These are phyloP conservation scores for Ogataea trehalophila DNA, from an alignment of 805 yeast genomes.

Conservation along the genomic window DNA sequence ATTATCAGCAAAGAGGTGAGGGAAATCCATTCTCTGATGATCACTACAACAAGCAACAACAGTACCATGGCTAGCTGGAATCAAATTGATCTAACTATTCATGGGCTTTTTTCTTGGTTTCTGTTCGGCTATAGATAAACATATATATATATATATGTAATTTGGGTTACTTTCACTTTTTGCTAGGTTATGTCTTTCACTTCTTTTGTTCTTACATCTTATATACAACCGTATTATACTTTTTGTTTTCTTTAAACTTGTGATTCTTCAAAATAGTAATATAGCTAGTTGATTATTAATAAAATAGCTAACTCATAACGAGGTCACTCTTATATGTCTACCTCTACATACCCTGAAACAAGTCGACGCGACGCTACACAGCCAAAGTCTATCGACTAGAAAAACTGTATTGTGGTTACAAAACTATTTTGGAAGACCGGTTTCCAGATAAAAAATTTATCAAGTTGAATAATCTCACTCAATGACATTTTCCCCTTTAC, in stretches of 20 bases:
- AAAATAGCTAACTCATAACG: no score
- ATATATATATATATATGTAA: neutral
- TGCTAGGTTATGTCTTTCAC: neutral
- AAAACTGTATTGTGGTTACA: no score
- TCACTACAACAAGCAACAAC: constrained; percentile 7
- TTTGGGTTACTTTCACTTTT: neutral
- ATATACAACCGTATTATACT: neutral
- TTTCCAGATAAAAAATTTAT: no score
- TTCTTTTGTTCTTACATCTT: neutral
- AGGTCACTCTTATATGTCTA: no score
- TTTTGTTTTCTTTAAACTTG: neutral
- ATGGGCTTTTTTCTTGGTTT: neutral
- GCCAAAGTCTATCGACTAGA: no score
- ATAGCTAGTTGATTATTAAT: no score
- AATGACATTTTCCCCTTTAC: no score
- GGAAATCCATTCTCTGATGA: constrained; percentile 10
- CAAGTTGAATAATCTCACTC: no score
- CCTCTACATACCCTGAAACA: no score
- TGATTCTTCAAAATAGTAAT: neutral
- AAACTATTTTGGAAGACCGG: no score
- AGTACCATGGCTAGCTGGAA: constrained; percentile 5
- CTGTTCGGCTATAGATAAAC: neutral
- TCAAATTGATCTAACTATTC: neutral
- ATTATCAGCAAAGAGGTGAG: constrained; percentile 21
- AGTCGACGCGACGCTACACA: no score